Evolutionary conservation across 2,329 filamentous ascomycete genomes (phyloP).

Genomic region (Colletotrichum truncatum): DNA sequence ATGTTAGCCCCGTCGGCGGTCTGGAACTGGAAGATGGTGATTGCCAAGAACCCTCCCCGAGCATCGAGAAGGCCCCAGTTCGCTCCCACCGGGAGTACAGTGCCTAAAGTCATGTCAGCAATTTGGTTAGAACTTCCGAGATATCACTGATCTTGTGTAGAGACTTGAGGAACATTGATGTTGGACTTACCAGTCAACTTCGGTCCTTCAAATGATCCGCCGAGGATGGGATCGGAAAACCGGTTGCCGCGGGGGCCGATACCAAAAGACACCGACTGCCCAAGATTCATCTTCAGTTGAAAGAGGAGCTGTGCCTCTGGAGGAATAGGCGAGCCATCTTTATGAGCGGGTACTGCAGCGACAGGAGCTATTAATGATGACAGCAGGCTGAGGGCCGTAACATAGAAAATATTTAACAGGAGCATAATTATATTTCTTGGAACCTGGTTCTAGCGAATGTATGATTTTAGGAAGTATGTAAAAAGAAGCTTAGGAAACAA

Average conservation of each 20-base stretch:
- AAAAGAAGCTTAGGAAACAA: neutral
- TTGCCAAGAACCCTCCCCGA: neutral
- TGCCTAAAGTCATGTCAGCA: neutral
- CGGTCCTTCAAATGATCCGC: neutral
- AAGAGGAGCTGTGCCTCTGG: neutral
- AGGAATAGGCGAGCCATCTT: neutral
- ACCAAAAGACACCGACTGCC: neutral
- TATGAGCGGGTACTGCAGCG: neutral
- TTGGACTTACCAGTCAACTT: neutral
- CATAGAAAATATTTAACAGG: neutral
- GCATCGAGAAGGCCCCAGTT: slow-evolving; percentile 9
- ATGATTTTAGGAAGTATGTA: neutral
- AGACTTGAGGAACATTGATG: fast-evolving
- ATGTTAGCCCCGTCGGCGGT: slow-evolving; percentile 9
- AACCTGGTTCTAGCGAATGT: neutral
- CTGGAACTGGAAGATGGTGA: neutral
- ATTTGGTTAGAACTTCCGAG: neutral
- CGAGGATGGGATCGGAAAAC: neutral
- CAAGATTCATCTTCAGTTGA: neutral
- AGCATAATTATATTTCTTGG: neutral
- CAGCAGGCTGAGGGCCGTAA: neutral
- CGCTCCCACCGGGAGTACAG: neutral
- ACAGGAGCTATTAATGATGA: neutral
- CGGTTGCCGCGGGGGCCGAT: neutral
- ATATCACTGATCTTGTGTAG: fast-evolving